Conservation (phyloP, 1,284 basidiomycete genomes). For the Apiotrichum gracile region DNA sequence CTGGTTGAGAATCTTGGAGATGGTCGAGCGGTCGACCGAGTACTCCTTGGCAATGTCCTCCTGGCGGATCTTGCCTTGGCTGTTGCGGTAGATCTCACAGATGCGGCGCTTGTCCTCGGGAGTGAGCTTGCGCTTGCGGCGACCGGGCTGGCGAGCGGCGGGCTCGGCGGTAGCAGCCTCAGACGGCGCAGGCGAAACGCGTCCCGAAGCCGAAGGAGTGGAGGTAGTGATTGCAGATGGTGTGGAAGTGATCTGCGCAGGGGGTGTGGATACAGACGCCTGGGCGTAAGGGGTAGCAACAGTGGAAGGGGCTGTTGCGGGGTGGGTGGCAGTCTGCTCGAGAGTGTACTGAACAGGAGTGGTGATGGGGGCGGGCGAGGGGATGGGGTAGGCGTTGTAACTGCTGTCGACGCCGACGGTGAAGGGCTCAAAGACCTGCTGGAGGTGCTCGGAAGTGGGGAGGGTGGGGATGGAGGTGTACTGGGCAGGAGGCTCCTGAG, state of each 20-base stretch:
- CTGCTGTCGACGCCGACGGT: not conserved
- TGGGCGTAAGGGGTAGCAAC: not conserved
- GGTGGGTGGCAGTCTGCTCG: not conserved
- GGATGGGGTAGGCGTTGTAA: constrained; percentile 1
- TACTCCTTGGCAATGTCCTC: constrained; percentile 24
- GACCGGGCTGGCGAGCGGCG: constrained; percentile 2
- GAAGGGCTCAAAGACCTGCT: constrained; percentile 8
- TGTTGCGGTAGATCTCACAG: constrained; percentile 20
- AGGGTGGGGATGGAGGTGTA: not conserved
- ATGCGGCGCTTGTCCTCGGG: constrained; percentile 24
- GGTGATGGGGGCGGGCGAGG: not conserved
- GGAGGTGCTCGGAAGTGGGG: constrained; percentile 4
- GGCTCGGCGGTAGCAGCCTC: not conserved
- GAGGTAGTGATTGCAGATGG: not conserved
- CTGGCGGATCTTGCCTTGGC: constrained; percentile 21
- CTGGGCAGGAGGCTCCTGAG: not conserved
- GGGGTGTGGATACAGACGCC: not conserved
- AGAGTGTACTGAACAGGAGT: not conserved
- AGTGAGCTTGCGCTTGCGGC: constrained; percentile 22
- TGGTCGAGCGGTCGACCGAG: constrained; percentile 21
- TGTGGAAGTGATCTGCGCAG: not conserved
- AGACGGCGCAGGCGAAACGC: not conserved
- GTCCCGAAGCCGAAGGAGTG: constrained; percentile 3
- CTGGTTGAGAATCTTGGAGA: constrained; percentile 23
- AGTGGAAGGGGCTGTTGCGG: not conserved